phyloP scores from a whole-genome alignment of 75 land plant genomes.

The Isoetes taiwanensis region DNA sequence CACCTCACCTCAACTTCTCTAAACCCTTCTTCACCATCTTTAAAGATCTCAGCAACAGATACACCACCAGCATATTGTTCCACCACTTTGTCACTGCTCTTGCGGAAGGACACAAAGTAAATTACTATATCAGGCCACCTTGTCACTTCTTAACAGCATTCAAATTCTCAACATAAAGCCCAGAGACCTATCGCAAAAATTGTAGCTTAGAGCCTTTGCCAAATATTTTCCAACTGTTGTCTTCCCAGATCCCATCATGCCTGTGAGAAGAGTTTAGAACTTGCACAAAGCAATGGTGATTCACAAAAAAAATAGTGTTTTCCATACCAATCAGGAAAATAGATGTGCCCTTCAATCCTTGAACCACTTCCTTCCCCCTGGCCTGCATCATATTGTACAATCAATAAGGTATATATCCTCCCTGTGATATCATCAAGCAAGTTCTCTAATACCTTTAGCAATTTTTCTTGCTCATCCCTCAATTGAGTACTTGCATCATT shows the following conservation, averaged over 20 bases:
- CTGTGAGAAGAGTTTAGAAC: constrained; percentile 7
- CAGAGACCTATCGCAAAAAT: constrained; percentile 28
- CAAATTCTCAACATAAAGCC: not conserved
- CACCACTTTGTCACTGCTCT: constrained; percentile 23
- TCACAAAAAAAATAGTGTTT: not conserved
- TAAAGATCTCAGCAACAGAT: constrained; percentile 4
- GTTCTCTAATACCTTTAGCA: too few species aligned
- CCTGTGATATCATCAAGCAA: too few species aligned
- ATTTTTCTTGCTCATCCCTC: too few species aligned
- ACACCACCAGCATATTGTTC: constrained; percentile 23
- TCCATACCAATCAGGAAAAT: constrained; percentile 71
- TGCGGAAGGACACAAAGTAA: not conserved
- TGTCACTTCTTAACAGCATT: not conserved
- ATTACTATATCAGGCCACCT: not conserved
- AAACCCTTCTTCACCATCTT: constrained; percentile 17
- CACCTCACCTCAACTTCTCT: constrained; percentile 32
- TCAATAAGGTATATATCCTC: too few species aligned
- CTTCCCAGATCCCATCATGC: constrained; percentile 30
- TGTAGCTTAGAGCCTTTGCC: constrained; percentile 23
- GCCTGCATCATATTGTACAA: too few species aligned
- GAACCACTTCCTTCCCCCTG: constrained; percentile 32
- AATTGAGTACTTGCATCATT: too few species aligned
- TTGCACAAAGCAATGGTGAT: not conserved
- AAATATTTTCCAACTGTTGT: constrained; percentile 14
- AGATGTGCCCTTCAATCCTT: constrained; percentile 65